phyloP scores from a whole-genome alignment of 805 yeast genomes.

The Jamesozyma gamospora region DNA sequence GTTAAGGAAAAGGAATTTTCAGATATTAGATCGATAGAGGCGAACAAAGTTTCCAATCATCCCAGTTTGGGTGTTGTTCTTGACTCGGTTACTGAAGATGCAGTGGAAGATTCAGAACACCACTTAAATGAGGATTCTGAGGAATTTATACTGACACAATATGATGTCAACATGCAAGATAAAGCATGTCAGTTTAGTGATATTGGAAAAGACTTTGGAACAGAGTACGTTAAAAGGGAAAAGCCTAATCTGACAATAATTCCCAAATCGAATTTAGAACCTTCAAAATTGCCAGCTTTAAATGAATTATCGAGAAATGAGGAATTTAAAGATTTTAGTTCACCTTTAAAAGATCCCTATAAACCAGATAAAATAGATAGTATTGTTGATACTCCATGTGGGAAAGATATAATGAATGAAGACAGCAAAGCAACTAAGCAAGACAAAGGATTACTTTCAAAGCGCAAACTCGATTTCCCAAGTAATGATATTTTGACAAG shows the following conservation, averaged over 20 bases:
- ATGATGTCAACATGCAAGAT: slow-evolving; percentile 3
- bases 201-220: no score
- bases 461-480: background rate
- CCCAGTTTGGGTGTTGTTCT: no score
- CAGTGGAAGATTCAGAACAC: background rate
- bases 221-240: no score
- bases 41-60: no score
- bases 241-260: no score
- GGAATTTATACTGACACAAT: slow-evolving; percentile 19
- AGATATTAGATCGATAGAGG: no score
- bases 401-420: background rate
- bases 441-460: background rate
- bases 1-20: no score
- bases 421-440: background rate
- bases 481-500: background rate
- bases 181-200: no score
- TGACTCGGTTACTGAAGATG: background rate
- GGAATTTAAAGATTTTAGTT: background rate
- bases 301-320: no score
- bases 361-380: no score
- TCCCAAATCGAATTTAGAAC: no score
- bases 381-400: background rate
- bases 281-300: no score
- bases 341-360: slow-evolving; percentile 4
- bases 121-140: slow-evolving; percentile 11